Base-by-base conservation (phyloP, 2,329 filamentous ascomycete species). In the Penicillium glabrum region DNA sequence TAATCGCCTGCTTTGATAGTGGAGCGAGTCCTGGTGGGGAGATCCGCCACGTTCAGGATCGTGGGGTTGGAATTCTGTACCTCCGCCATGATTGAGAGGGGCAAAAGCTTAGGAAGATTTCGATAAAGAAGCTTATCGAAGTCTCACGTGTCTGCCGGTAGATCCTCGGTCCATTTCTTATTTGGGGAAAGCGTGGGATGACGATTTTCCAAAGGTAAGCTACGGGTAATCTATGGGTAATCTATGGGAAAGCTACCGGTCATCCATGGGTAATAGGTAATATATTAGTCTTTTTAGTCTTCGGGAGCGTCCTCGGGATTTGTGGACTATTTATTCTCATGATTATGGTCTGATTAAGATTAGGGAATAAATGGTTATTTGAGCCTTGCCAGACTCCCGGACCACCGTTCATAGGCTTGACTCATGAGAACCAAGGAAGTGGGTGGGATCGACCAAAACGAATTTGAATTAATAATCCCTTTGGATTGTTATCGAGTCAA, bases 1-100 rank as follows among this genome's bases (percentile, higher is more conserved):
- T 71, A 62, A 33, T 63, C 58, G 26, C 64, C 77, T 79, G 66
- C 52, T 49, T 72, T 83, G 79, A 67, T 70, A 70, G 65, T 62
- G 66, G 63, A 69, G 69, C 61, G 72, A 63, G 85, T 83, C 62
- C 93, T 88, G 29, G 91, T 95, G 45, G 95, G 93, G 50, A 99
- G 86, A 77, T 98, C 91, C 44, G 91, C 90, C 51, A 87, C 84
- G 76, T 88, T 96, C 69, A 98, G 80, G 71, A 99, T 93, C 62
- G 91, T 96, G 53, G 95, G 95, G 79, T 99, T 98, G 62, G 90
- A 91, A 51, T 75, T 74, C 46, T 75, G 71, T 45, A 75, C 67
- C 57, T 73, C 71, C 10, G 67, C 62, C 70, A 75, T 75, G 53
- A 53, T 61, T 16, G 19, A 14, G 46, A 52, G 54, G 51, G 54